Conservation (phyloP, 352 stramenopile genomes). For the Pythium oligandrum region DNA sequence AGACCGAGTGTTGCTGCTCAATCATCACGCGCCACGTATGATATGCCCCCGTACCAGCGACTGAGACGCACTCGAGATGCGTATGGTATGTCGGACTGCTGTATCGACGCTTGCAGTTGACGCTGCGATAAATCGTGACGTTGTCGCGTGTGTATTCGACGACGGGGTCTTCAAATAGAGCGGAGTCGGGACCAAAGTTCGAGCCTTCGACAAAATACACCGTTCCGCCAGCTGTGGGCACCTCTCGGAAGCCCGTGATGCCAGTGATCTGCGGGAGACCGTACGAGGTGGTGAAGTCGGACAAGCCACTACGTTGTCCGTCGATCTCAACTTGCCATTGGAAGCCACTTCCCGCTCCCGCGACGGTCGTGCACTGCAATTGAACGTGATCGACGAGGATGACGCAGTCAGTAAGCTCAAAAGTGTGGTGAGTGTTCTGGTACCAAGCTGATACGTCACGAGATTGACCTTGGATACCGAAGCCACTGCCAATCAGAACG, state of each 20-base stretch:
- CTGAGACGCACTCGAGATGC: constrained; percentile 44
- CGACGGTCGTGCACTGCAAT: constrained; percentile 26
- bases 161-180: constrained; percentile 38
- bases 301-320: constrained; percentile 20
- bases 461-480: constrained; percentile 32
- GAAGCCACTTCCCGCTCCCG: constrained; percentile 30
- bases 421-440: constrained; percentile 31
- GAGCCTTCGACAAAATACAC: constrained; percentile 41
- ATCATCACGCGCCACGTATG: constrained; percentile 40
- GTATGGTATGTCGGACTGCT: constrained; percentile 31
- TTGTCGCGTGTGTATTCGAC: constrained; percentile 47
- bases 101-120: constrained; percentile 57
- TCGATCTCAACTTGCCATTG: constrained; percentile 37
- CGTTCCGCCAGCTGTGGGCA: constrained; percentile 35
- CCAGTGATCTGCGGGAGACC: constrained; percentile 23
- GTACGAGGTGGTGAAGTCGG: constrained; percentile 23
- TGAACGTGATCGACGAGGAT: constrained; percentile 35
- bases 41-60: constrained; percentile 36
- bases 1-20: constrained; percentile 31
- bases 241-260: constrained; percentile 39
- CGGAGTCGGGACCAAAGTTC: constrained; percentile 45
- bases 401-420: constrained; percentile 37
- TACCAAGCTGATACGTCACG: constrained; percentile 25
- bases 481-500: constrained; percentile 36
- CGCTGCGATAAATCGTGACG: constrained; percentile 22